Evolutionary conservation across 2,329 filamentous ascomycete genomes (phyloP).

Genomic region (Aureobasidium sp.): DNA sequence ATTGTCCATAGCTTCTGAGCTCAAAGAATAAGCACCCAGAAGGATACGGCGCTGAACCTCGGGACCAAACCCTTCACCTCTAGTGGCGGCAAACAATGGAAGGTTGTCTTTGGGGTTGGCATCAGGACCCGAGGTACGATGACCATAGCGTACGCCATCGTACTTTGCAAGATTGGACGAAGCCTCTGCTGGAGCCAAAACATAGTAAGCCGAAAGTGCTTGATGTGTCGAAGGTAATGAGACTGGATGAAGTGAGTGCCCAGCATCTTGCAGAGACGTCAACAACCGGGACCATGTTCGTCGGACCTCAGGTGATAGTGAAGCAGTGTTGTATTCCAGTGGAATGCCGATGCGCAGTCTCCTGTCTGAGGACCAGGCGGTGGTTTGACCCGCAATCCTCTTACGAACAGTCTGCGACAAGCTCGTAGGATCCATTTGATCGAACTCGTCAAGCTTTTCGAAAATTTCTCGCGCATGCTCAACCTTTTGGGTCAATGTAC

Average conservation of each 20-base stretch:
- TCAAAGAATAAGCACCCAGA: conserved; percentile 82
- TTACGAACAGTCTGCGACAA: conserved; percentile 49
- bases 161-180: conserved; percentile 96
- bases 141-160: conserved; percentile 89
- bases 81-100: conserved; percentile 63
- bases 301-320: conserved; percentile 63
- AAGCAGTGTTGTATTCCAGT: conserved; percentile 77
- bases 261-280: conserved; percentile 49
- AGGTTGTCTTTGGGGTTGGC: conserved; percentile 24
- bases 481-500: conserved; percentile 56
- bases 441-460: conserved; percentile 47
- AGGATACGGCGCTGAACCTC: conserved; percentile 85
- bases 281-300: conserved; percentile 61
- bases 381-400: conserved; percentile 27
- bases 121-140: conserved; percentile 46
- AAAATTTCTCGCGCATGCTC: conserved; percentile 38
- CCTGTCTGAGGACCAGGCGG: conserved; percentile 27
- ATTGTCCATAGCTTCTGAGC: conserved; percentile 85
- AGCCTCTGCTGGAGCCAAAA: conserved; percentile 89
- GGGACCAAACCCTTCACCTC: conserved; percentile 66
- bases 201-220: conserved; percentile 88
- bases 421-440: conserved; percentile 67
- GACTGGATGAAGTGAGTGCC: conserved; percentile 65
- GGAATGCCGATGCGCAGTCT: conserved; percentile 49
- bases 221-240: conserved; percentile 76